These are phyloP conservation scores for Agapanthus africanus DNA, from an alignment of 106 monocot genomes.

Conservation along the genomic window DNA sequence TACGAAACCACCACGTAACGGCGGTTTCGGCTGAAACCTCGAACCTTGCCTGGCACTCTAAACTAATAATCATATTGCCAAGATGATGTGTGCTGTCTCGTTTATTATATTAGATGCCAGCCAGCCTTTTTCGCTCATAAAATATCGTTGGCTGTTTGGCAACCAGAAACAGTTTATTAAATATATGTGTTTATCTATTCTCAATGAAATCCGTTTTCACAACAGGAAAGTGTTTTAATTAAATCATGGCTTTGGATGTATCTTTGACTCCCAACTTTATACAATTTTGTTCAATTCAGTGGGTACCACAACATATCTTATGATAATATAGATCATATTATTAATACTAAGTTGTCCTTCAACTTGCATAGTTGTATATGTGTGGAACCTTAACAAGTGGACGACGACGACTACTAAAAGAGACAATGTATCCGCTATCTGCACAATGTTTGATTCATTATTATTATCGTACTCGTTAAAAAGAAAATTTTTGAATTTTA, in stretches of 20 bases:
- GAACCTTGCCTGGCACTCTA: too few species aligned
- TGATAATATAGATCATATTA: background rate
- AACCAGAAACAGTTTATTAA: background rate
- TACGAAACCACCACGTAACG: too few species aligned
- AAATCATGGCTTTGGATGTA: background rate
- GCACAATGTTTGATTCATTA: background rate
- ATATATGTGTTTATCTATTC: background rate
- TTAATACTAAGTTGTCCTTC: background rate
- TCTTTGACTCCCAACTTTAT: background rate
- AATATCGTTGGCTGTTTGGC: background rate
- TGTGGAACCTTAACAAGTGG: background rate
- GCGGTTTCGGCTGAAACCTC: too few species aligned
- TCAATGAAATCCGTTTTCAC: background rate
- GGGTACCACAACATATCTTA: background rate
- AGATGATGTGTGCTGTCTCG: too few species aligned
- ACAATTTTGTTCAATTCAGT: constrained; percentile 4
- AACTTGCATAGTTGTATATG: background rate
- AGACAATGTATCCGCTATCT: background rate
- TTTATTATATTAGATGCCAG: too few species aligned
- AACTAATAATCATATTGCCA: too few species aligned
- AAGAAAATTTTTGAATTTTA: background rate
- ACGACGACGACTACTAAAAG: background rate
- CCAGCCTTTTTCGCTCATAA: background rate
- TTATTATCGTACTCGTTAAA: background rate
- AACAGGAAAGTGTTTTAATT: background rate